phyloP scores from a whole-genome alignment of 352 stramenopile genomes.

The Globisporangium okanoganense region DNA sequence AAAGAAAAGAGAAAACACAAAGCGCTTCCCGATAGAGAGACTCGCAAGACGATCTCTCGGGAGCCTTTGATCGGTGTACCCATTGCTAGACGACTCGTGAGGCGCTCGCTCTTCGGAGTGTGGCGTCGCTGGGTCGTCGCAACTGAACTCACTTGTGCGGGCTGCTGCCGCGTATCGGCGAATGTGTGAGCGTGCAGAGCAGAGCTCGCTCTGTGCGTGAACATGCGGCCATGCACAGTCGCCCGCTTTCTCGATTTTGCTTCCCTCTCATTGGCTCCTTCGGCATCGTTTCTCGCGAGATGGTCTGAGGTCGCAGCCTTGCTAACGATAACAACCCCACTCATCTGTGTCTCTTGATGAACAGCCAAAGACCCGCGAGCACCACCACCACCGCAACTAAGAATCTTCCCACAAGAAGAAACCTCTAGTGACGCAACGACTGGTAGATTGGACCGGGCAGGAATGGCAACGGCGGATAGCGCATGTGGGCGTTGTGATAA shows the following conservation, averaged over 20 bases:
- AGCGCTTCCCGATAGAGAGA: slow-evolving; percentile 11
- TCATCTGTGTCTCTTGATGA: slow-evolving; percentile 17
- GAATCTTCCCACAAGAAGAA: slow-evolving; percentile 14
- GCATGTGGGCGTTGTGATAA: slow-evolving; percentile 7
- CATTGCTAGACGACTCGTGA: slow-evolving; percentile 36
- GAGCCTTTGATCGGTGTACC: slow-evolving; percentile 51
- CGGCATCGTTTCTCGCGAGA: slow-evolving; percentile 18
- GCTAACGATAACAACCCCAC: slow-evolving; percentile 14
- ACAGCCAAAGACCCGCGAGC: slow-evolving; percentile 65
- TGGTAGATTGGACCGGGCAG: slow-evolving; percentile 15
- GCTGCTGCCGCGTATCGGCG: background rate
- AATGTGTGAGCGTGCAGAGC: background rate
- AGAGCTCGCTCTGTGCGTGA: background rate
- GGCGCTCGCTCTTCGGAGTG: background rate
- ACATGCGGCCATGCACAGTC: background rate
- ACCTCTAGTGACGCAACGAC: slow-evolving; percentile 9
- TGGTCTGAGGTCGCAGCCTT: slow-evolving; percentile 37
- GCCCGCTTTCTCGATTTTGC: background rate
- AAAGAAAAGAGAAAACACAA: slow-evolving; percentile 18
- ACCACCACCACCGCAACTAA: slow-evolving; percentile 84
- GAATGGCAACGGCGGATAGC: slow-evolving; percentile 16
- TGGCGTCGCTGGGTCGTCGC: slow-evolving; percentile 4
- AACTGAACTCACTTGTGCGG: background rate
- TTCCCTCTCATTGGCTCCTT: slow-evolving; percentile 47
- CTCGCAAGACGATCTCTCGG: slow-evolving; percentile 10